Evolutionary conservation across 2,329 filamentous ascomycete species (phyloP).

Genomic region (Tolypocladium sp.): DNA sequence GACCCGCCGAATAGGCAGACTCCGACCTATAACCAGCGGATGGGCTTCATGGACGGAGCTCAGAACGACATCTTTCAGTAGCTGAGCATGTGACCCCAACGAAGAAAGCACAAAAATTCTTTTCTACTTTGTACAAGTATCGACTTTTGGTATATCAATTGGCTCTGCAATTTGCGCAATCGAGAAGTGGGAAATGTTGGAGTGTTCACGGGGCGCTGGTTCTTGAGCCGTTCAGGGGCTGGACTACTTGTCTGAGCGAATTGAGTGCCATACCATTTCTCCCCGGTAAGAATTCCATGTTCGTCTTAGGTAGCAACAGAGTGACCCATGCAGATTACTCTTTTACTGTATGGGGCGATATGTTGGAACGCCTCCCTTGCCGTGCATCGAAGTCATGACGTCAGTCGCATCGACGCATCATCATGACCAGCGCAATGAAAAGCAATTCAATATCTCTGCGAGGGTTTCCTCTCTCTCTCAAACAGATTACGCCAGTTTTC

Average conservation of each 20-base stretch:
- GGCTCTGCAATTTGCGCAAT: background rate
- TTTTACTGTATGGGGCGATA: background rate
- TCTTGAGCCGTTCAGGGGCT: background rate
- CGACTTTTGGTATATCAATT: background rate
- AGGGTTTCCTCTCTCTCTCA: background rate
- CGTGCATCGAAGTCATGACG: background rate
- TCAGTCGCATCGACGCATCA: background rate
- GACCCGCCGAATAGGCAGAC: constrained; percentile 14
- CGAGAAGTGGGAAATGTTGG: background rate
- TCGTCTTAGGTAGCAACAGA: too few relatives aligned
- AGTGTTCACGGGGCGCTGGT: background rate
- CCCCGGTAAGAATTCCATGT: too few relatives aligned
- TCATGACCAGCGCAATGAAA: background rate
- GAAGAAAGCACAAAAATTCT: background rate
- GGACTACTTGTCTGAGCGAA: background rate
- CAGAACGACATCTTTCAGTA: constrained; percentile 14
- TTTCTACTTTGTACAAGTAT: too few relatives aligned
- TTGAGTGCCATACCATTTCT: background rate
- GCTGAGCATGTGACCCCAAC: constrained; percentile 5
- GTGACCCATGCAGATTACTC: background rate
- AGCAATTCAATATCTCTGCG: background rate
- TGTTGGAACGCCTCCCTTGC: background rate
- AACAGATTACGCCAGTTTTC: background rate
- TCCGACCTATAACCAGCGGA: constrained; percentile 22
- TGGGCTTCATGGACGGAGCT: constrained; percentile 21